These are phyloP conservation scores for Nicotiana tabacum DNA, from an alignment of 257 asterid species.

Conservation along the genomic window DNA sequence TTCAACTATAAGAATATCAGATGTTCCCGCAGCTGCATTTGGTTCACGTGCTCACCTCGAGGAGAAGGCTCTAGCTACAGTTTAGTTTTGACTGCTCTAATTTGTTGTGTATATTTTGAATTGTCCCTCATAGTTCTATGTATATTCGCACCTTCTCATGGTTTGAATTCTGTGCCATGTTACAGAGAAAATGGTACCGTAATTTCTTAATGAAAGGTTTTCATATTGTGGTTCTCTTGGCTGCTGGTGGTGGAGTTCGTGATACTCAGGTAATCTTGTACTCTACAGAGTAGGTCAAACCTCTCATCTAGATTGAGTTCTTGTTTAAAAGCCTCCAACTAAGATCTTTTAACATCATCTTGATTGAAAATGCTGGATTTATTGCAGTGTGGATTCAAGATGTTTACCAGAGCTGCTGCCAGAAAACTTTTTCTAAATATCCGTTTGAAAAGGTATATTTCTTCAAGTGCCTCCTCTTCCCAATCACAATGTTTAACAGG, in stretches of 20 bases:
- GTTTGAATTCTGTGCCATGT: constrained; percentile 21
- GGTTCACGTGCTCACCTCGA: constrained; percentile 99
- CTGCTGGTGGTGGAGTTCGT: constrained; percentile 93
- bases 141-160: not conserved
- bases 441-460: constrained; percentile 74
- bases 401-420: constrained; percentile 98
- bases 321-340: not conserved
- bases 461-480: not conserved
- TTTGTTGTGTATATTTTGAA: constrained; percentile 12
- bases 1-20: constrained; percentile 53
- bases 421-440: constrained; percentile 79
- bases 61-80: constrained; percentile 94
- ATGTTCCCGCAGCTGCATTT: constrained; percentile 74
- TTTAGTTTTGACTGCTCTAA: constrained; percentile 35
- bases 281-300: constrained; percentile 1
- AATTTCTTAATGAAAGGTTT: constrained; percentile 97
- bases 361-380: constrained; percentile 4
- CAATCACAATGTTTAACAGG: not conserved
- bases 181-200: constrained; percentile 94
- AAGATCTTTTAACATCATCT: not conserved
- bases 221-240: constrained; percentile 89
- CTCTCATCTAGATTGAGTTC: not conserved
- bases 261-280: constrained; percentile 74
- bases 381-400: constrained; percentile 93
- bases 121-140: constrained; percentile 14